Evolutionary conservation across 805 yeast genomes (phyloP).

Genomic region (Hanseniaspora occidentalis): DNA sequence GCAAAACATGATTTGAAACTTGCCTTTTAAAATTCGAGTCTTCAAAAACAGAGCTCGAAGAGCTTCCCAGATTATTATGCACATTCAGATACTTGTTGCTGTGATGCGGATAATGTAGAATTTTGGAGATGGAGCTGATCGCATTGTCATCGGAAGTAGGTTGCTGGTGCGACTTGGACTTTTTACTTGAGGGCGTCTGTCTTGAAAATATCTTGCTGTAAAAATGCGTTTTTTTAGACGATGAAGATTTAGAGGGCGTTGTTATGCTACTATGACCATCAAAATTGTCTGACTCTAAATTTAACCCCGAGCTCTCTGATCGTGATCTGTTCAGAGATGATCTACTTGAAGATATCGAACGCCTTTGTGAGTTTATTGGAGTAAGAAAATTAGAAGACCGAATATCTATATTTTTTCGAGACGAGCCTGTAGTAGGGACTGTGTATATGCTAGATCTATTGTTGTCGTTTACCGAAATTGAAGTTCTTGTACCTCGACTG

Average conservation of each 20-base stretch:
- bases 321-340: not conserved
- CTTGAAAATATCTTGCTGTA: not conserved
- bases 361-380: not conserved
- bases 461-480: not conserved
- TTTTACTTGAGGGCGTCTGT: not conserved
- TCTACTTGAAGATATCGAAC: not conserved
- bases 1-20: not conserved
- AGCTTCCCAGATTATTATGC: not conserved
- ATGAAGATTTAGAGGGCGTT: too few species aligned
- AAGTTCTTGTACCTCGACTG: too few species aligned
- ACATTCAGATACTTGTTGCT: conserved; percentile 18
- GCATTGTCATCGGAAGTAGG: conserved; percentile 11
- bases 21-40: not conserved
- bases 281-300: too few species aligned
- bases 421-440: not conserved
- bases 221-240: not conserved
- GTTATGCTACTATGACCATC: too few species aligned
- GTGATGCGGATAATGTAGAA: conserved; percentile 21
- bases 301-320: not conserved
- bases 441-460: not conserved
- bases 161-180: not conserved
- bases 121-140: conserved; percentile 18
- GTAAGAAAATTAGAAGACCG: not conserved
- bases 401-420: not conserved
- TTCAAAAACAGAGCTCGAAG: not conserved